phyloP scores from a whole-genome alignment of 2,329 filamentous ascomycete genomes.

The Aspergillus udagawae region DNA sequence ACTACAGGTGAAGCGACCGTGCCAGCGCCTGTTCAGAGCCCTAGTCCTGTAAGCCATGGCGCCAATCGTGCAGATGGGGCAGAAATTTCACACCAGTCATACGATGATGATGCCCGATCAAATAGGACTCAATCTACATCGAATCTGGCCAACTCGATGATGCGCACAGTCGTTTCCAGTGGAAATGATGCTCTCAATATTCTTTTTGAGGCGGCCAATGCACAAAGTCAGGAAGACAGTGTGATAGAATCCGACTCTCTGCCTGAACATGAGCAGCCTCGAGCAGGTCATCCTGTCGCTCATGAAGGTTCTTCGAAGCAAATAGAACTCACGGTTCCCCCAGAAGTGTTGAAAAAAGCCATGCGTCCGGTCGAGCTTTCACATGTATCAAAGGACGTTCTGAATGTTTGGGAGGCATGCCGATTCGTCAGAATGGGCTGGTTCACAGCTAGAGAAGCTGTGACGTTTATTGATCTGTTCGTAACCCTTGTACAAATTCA shows the following conservation, averaged over 20 bases:
- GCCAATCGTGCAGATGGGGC: neutral
- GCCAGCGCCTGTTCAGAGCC: neutral
- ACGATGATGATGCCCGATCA: constrained; percentile 3
- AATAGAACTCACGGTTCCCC: constrained; percentile 15
- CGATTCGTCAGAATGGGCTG: constrained; percentile 55
- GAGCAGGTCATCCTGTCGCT: constrained; percentile 5
- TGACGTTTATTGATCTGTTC: constrained; percentile 50
- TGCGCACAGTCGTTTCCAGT: constrained; percentile 48
- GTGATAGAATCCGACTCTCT: constrained; percentile 24
- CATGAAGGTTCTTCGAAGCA: constrained; percentile 13
- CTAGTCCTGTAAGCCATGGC: constrained; percentile 1
- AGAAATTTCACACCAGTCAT: constrained; percentile 1
- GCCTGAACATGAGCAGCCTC: constrained; percentile 18
- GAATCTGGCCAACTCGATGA: constrained; percentile 34
- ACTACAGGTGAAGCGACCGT: constrained; percentile 1
- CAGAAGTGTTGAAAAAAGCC: constrained; percentile 17
- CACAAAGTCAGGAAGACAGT: constrained; percentile 38
- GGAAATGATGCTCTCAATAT: constrained; percentile 53
- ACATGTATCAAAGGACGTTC: constrained; percentile 29
- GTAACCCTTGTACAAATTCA: constrained; percentile 7
- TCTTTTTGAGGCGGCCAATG: constrained; percentile 48
- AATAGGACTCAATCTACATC: constrained; percentile 26
- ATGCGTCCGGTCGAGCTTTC: constrained; percentile 28
- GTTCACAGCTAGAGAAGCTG: constrained; percentile 52
- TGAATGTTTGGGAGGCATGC: constrained; percentile 47